A percentile compares a stretch with the other conserved stretches of the same genome.
Conservation (phyloP, 1,284 basidiomycete genomes). For the Microbotryomycetes sp. region DNA sequence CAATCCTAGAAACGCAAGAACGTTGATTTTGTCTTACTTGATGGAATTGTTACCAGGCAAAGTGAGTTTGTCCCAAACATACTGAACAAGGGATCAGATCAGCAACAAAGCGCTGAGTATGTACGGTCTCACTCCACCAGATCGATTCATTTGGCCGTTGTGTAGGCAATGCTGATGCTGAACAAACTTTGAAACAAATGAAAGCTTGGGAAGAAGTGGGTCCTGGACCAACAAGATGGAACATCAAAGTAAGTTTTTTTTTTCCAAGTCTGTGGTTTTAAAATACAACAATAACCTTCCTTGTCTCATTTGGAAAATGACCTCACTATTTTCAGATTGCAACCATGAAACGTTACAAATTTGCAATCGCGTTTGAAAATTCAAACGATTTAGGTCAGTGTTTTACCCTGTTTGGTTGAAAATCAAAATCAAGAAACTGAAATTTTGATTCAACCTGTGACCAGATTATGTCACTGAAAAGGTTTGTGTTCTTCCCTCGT, state of each 20-base stretch:
- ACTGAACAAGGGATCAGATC: too few species aligned
- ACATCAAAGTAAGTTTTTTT: slow-evolving; percentile 12
- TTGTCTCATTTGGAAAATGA: neutral
- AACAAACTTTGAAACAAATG: slow-evolving; percentile 4
- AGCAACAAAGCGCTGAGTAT: too few species aligned
- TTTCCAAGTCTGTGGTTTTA: neutral
- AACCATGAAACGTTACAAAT: slow-evolving; percentile 13
- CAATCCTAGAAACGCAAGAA: slow-evolving; percentile 11
- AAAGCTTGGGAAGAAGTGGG: slow-evolving; percentile 11
- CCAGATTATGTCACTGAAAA: slow-evolving; percentile 25
- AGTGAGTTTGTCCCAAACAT: neutral
- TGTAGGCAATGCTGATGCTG: slow-evolving; percentile 13
- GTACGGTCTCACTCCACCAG: neutral
- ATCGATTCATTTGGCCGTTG: slow-evolving; percentile 25
- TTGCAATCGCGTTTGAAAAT: slow-evolving; percentile 24
- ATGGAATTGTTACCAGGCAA: slow-evolving; percentile 12
- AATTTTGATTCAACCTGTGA: neutral
- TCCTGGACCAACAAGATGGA: slow-evolving; percentile 10
- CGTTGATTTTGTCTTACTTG: slow-evolving; percentile 20
- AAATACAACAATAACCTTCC: neutral
- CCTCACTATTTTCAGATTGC: slow-evolving; percentile 12
- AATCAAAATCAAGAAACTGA: too few species aligned
- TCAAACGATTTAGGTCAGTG: slow-evolving; percentile 5
- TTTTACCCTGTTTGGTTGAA: neutral
- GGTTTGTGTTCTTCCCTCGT: too few species aligned